phyloP scores from a whole-genome alignment of 352 stramenopile genomes.

The Pythium rhizo-oryzae region DNA sequence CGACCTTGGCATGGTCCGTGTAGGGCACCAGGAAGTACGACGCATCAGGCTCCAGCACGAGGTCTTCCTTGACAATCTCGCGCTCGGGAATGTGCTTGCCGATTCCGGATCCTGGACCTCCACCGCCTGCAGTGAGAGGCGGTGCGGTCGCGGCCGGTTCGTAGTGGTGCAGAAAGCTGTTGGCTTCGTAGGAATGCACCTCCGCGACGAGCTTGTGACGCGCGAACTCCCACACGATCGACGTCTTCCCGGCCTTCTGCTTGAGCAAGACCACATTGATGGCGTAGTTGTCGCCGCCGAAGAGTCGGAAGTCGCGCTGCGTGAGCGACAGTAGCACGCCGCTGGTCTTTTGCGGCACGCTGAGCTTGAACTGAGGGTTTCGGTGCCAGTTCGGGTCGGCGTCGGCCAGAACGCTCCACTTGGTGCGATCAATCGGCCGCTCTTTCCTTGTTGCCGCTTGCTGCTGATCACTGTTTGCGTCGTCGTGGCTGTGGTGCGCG shows the following conservation, averaged over 20 bases:
- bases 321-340: constrained; percentile 77
- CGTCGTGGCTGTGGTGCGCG: background rate
- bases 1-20: constrained; percentile 76
- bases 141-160: constrained; percentile 32
- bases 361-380: constrained; percentile 90
- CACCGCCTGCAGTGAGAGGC: constrained; percentile 29
- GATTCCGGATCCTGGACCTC: constrained; percentile 2
- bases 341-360: constrained; percentile 38
- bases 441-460: constrained; percentile 30
- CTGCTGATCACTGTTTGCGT: constrained; percentile 11
- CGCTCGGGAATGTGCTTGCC: constrained; percentile 65
- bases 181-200: constrained; percentile 61
- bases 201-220: constrained; percentile 62
- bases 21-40: constrained; percentile 87
- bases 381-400: constrained; percentile 90
- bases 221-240: constrained; percentile 78
- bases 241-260: constrained; percentile 59
- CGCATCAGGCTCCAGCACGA: constrained; percentile 70
- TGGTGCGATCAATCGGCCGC: constrained; percentile 53
- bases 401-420: constrained; percentile 68
- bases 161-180: constrained; percentile 41
- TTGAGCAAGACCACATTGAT: constrained; percentile 88
- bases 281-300: constrained; percentile 82
- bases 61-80: constrained; percentile 75
- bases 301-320: constrained; percentile 83